Evolutionary conservation across 768 basidiomycete genomes (phyloP).

Genomic region (Suillus sp.): DNA sequence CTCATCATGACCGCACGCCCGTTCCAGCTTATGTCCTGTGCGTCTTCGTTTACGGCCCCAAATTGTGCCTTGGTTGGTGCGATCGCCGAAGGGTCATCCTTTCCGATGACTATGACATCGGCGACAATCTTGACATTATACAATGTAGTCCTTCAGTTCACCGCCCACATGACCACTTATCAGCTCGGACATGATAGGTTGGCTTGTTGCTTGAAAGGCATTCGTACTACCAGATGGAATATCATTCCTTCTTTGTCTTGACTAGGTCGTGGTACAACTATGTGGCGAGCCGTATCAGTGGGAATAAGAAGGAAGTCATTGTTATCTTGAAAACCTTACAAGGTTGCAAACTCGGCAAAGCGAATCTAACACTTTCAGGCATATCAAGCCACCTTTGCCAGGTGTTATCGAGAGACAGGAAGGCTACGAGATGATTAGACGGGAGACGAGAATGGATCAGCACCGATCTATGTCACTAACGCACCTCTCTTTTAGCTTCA

Average conservation of each 20-base stretch:
- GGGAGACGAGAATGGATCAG: too few relatives aligned
- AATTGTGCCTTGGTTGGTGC: not conserved
- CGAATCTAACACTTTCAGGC: not conserved
- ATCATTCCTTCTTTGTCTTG: slow-evolving; percentile 1
- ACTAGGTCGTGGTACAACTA: not conserved
- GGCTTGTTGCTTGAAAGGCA: not conserved
- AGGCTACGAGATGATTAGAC: too few relatives aligned
- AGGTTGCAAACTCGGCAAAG: not conserved
- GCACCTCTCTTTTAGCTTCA: too few relatives aligned
- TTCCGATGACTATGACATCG: not conserved
- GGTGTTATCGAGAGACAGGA: not conserved
- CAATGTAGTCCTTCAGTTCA: not conserved
- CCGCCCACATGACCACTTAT: not conserved
- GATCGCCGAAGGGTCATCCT: not conserved
- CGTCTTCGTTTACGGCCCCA: not conserved
- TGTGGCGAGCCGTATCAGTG: not conserved
- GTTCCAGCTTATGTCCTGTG: not conserved
- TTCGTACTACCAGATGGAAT: not conserved
- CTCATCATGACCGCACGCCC: not conserved
- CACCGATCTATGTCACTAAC: too few relatives aligned
- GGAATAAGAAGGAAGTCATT: not conserved
- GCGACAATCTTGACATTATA: not conserved
- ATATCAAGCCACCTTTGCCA: not conserved
- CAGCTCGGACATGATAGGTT: not conserved
- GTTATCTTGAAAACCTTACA: not conserved